phyloP scores from a whole-genome alignment of 352 stramenopile genomes.

The Globisporangium rhizosaccharum region DNA sequence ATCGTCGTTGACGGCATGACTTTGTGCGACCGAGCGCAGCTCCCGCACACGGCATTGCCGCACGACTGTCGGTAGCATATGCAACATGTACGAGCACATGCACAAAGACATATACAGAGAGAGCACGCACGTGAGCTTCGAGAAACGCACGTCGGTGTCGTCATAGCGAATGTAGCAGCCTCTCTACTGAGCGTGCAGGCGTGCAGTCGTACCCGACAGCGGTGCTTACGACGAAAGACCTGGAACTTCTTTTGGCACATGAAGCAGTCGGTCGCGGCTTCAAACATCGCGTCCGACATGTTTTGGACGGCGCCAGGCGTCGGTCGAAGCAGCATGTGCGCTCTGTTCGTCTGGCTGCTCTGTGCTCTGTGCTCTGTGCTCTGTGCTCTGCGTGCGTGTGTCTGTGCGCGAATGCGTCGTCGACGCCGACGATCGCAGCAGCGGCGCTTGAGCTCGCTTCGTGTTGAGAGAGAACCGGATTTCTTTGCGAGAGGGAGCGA shows the following conservation, averaged over 20 bases:
- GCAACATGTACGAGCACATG: constrained; percentile 1
- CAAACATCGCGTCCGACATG: constrained; percentile 44
- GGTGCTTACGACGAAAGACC: constrained; percentile 80
- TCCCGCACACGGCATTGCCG: constrained; percentile 73
- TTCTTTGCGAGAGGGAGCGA: constrained; percentile 1
- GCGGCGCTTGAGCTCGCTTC: background rate
- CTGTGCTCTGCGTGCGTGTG: background rate
- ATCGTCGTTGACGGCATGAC: constrained; percentile 61
- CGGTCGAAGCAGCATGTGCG: constrained; percentile 14
- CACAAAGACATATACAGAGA: background rate
- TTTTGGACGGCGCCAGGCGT: constrained; percentile 14
- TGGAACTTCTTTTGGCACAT: constrained; percentile 86
- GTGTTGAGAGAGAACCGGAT: background rate
- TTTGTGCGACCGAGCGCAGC: constrained; percentile 72
- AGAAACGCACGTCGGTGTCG: background rate
- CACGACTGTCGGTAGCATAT: constrained; percentile 39
- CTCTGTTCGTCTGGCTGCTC: background rate
- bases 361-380: background rate
- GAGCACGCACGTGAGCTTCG: background rate
- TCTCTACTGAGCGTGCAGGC: too few relatives aligned
- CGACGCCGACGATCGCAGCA: too few relatives aligned
- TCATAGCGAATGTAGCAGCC: too few relatives aligned
- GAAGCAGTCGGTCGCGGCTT: constrained; percentile 58
- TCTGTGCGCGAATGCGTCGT: background rate
- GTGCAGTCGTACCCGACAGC: constrained; percentile 45